phyloP scores from a whole-genome alignment of 1,284 basidiomycete species.

The Leccinum solheimii region DNA sequence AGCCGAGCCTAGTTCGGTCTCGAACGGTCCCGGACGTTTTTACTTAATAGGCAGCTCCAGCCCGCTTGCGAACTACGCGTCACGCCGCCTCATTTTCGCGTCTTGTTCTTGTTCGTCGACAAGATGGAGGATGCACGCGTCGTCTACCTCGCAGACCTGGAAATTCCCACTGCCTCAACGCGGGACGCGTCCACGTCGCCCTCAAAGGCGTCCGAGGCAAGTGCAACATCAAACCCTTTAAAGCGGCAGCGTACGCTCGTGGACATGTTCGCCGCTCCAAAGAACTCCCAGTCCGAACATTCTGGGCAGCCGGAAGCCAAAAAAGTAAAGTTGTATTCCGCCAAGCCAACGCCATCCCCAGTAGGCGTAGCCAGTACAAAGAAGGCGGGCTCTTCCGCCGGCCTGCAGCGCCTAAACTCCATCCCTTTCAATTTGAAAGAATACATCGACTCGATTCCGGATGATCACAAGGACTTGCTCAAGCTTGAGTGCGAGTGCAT shows the following conservation, averaged over 20 bases:
- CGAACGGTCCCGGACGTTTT: slow-evolving; percentile 1
- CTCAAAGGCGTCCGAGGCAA: slow-evolving; percentile 8
- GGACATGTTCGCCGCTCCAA: slow-evolving; percentile 57
- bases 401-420: slow-evolving; percentile 55
- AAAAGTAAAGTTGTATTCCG: slow-evolving; percentile 39
- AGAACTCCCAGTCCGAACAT: slow-evolving; percentile 38
- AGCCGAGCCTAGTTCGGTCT: neutral
- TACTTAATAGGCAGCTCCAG: slow-evolving; percentile 15
- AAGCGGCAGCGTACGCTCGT: slow-evolving; percentile 67
- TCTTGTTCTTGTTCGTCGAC: slow-evolving; percentile 13
- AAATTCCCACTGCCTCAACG: slow-evolving; percentile 25
- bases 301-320: slow-evolving; percentile 38
- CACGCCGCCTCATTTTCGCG: slow-evolving; percentile 7
- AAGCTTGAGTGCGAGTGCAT: slow-evolving; percentile 69
- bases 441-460: slow-evolving; percentile 55
- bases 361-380: slow-evolving; percentile 23
- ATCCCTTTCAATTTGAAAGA: slow-evolving; percentile 66
- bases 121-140: slow-evolving; percentile 40
- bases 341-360: neutral
- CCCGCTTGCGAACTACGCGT: neutral
- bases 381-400: slow-evolving; percentile 21
- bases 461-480: slow-evolving; percentile 59
- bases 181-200: slow-evolving; percentile 22
- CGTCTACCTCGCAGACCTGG: slow-evolving; percentile 62
- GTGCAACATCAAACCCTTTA: slow-evolving; percentile 29